phyloP scores from a whole-genome alignment of 345 rosid species.

The Isatis tinctoria region DNA sequence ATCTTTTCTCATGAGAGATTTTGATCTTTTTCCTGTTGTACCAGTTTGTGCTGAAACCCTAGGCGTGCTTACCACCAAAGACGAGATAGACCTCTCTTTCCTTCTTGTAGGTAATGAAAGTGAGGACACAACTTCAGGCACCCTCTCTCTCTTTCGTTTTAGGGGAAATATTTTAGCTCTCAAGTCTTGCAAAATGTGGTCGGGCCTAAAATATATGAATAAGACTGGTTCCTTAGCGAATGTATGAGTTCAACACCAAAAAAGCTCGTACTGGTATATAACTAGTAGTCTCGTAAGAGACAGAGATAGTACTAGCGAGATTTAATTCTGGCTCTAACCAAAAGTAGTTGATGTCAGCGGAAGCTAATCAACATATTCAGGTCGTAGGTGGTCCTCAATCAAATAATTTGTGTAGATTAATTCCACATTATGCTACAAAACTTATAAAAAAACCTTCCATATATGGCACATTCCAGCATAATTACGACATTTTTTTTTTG shows the following conservation, averaged over 20 bases:
- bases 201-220: conserved; percentile 52
- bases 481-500: neutral
- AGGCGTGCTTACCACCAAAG: conserved; percentile 83
- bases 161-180: conserved; percentile 81
- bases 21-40: conserved; percentile 73
- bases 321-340: neutral
- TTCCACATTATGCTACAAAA: conserved; percentile 1
- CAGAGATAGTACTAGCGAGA: neutral
- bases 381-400: neutral
- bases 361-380: neutral
- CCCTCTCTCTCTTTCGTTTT: conserved; percentile 58
- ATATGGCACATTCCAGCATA: conserved; percentile 1
- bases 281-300: neutral
- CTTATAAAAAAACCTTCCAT: neutral
- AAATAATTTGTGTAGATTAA: neutral
- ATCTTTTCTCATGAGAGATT: conserved; percentile 54
- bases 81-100: conserved; percentile 94
- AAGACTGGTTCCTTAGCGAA: conserved; percentile 16
- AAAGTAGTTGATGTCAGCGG: neutral
- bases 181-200: conserved; percentile 87
- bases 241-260: conserved; percentile 1
- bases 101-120: conserved; percentile 60
- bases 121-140: conserved; percentile 55
- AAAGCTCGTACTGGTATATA: neutral
- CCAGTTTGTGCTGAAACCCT: conserved; percentile 59